A percentile compares a stretch with the other conserved stretches of the same genome.
Conservation (phyloP, 2,329 filamentous ascomycete species). For the Zymoseptoria tritici region DNA sequence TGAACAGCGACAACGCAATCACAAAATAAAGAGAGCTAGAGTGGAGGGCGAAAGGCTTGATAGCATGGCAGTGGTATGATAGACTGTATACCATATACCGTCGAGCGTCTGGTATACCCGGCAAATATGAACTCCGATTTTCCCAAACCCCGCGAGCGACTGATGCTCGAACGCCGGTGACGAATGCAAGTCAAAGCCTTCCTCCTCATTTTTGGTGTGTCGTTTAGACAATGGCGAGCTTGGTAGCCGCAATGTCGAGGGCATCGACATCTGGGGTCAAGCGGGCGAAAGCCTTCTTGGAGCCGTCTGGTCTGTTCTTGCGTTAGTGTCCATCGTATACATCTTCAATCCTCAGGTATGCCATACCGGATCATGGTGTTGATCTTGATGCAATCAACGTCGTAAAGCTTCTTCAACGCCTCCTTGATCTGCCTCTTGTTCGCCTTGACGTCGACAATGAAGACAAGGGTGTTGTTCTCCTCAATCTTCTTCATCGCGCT, state of each 20-base stretch:
- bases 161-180: constrained; percentile 16
- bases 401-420: constrained; percentile 97
- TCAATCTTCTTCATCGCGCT: constrained; percentile 99
- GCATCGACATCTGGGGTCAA: constrained; percentile 95
- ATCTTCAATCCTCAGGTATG: constrained; percentile 26
- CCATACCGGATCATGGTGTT: constrained; percentile 93
- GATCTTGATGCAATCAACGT: constrained; percentile 97
- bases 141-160: constrained; percentile 4
- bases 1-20: too few relatives aligned
- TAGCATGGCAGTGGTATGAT: constrained; percentile 16
- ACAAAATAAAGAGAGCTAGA: background rate
- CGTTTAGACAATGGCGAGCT: constrained; percentile 90
- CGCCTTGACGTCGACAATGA: constrained; percentile 56
- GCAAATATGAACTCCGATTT: constrained; percentile 6
- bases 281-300: constrained; percentile 98
- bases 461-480: constrained; percentile 93
- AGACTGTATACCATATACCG: constrained; percentile 12
- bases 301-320: constrained; percentile 69
- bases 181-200: constrained; percentile 34
- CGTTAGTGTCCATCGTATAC: background rate
- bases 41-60: constrained; percentile 4
- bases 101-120: background rate
- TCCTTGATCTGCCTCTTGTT: constrained; percentile 99
- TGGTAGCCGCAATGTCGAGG: constrained; percentile 97
- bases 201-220: constrained; percentile 1